Evolutionary conservation across 192 early-diverging fungal genomes (phyloP).

Genomic region (Dissophora globulifera): DNA sequence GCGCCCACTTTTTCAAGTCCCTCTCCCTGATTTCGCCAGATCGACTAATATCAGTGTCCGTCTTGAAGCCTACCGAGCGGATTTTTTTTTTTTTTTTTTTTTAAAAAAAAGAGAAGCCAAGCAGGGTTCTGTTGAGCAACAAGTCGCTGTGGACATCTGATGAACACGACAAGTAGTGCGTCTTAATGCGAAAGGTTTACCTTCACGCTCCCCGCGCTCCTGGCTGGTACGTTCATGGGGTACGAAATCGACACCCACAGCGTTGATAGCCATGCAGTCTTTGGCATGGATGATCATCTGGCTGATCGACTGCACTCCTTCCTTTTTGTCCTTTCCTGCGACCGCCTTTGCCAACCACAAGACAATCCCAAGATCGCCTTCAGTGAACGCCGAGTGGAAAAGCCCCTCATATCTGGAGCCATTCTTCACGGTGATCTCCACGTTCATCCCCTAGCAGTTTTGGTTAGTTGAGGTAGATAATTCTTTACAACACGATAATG

Average conservation of each 20-base stretch:
- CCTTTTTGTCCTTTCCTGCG: slow-evolving; percentile 52
- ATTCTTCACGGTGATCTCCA: slow-evolving; percentile 66
- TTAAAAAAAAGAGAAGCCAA: no score
- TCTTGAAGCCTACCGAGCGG: slow-evolving; percentile 78
- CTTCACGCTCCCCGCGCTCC: slow-evolving; percentile 65
- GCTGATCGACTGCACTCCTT: slow-evolving; percentile 50
- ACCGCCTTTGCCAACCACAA: slow-evolving; percentile 67
- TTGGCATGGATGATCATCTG: slow-evolving; percentile 72
- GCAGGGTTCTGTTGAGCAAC: no score
- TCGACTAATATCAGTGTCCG: slow-evolving; percentile 90
- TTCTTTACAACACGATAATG: no score
- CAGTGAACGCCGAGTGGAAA: slow-evolving; percentile 68
- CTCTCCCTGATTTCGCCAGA: slow-evolving; percentile 74
- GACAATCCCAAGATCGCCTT: slow-evolving; percentile 72
- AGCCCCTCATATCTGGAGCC: slow-evolving; percentile 77
- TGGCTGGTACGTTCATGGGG: slow-evolving; percentile 41
- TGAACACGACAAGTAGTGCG: not conserved
- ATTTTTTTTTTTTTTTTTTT: no score
- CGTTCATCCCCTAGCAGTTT: slow-evolving; percentile 67
- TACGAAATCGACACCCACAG: slow-evolving; percentile 63
- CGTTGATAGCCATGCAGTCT: slow-evolving; percentile 71
- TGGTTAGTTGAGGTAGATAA: no score
- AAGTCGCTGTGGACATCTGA: no score
- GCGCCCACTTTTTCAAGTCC: slow-evolving; percentile 88
- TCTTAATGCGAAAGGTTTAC: no score